These are phyloP conservation scores for Scytalidium sp. DNA, from an alignment of 2,329 filamentous ascomycete species.

Conservation along the genomic window DNA sequence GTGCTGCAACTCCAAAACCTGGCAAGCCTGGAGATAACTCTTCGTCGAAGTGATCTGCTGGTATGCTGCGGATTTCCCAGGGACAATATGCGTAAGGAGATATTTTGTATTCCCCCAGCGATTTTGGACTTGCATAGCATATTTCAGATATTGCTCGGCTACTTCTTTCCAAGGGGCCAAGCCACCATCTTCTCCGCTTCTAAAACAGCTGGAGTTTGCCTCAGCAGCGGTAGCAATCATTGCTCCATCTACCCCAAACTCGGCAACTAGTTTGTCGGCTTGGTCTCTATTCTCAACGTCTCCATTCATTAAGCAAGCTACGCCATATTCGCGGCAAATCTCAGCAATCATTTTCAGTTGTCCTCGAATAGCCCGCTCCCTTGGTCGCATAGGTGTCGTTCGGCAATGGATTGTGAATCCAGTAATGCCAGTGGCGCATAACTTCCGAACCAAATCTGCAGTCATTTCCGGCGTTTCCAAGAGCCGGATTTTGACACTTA, in stretches of 20 bases:
- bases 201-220: slow-evolving; percentile 86
- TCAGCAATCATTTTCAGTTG: slow-evolving; percentile 81
- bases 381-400: slow-evolving; percentile 90
- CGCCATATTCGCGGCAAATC: slow-evolving; percentile 78
- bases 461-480: slow-evolving; percentile 76
- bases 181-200: slow-evolving; percentile 65
- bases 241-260: slow-evolving; percentile 86
- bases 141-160: slow-evolving; percentile 70
- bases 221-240: slow-evolving; percentile 97
- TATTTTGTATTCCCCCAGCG: slow-evolving; percentile 93
- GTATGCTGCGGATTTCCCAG: slow-evolving; percentile 69
- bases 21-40: slow-evolving; percentile 68
- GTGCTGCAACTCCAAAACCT: slow-evolving; percentile 61
- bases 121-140: slow-evolving; percentile 76
- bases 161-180: slow-evolving; percentile 73
- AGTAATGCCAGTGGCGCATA: slow-evolving; percentile 86
- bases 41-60: slow-evolving; percentile 61
- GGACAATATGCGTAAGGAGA: slow-evolving; percentile 79
- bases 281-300: slow-evolving; percentile 78
- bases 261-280: slow-evolving; percentile 65
- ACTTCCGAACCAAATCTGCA: slow-evolving; percentile 69
- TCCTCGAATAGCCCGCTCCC: slow-evolving; percentile 80
- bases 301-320: slow-evolving; percentile 94
- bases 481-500: slow-evolving; percentile 95
- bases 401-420: slow-evolving; percentile 93